A percentile compares a stretch with the other conserved stretches of the same genome.
Conservation (phyloP, 805 yeast species). For the Lachancea thermotolerans region DNA sequence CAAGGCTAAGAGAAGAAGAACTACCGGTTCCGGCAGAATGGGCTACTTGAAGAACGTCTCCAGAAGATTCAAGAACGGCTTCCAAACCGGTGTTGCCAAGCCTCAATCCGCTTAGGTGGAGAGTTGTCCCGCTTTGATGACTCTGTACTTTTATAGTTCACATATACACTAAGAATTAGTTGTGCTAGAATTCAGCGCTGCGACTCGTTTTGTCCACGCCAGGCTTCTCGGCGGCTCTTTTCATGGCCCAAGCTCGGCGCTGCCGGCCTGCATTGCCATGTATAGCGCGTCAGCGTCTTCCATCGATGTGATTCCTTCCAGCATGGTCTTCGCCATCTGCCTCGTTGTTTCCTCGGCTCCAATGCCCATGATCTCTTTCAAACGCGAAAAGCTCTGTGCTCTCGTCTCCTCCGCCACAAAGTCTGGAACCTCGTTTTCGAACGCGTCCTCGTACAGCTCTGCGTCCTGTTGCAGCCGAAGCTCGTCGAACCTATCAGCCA, state of each 20-base stretch:
- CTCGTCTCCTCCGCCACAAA: slow-evolving; percentile 31
- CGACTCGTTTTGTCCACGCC: no score
- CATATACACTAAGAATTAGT: slow-evolving; percentile 9
- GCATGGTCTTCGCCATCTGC: slow-evolving; percentile 62
- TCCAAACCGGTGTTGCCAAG: slow-evolving; percentile 82
- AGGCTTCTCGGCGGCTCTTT: no score
- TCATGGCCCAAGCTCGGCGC: no score
- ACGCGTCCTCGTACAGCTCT: slow-evolving; percentile 32
- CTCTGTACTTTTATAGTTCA: slow-evolving; percentile 9
- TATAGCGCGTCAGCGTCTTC: slow-evolving; percentile 76
- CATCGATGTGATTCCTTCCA: slow-evolving; percentile 61
- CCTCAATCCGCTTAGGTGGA: slow-evolving; percentile 53
- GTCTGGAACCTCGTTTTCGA: slow-evolving; percentile 40
- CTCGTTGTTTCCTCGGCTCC: slow-evolving; percentile 57
- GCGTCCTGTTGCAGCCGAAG: slow-evolving; percentile 21
- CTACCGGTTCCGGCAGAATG: slow-evolving; percentile 99
- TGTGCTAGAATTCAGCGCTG: neutral
- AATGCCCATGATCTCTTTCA: slow-evolving; percentile 42
- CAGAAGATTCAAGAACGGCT: slow-evolving; percentile 98
- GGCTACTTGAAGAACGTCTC: slow-evolving; percentile 93
- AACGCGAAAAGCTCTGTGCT: slow-evolving; percentile 28
- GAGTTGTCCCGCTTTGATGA: neutral
- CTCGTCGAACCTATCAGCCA: slow-evolving; percentile 35
- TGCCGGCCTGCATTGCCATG: slow-evolving; percentile 42
- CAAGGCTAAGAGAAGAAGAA: slow-evolving; percentile 99